Percentiles rank a stretch among this genome's conserved stretches.
Conservation (phyloP, 139 green algal genomes). For the Micractinium conductrix region DNA sequence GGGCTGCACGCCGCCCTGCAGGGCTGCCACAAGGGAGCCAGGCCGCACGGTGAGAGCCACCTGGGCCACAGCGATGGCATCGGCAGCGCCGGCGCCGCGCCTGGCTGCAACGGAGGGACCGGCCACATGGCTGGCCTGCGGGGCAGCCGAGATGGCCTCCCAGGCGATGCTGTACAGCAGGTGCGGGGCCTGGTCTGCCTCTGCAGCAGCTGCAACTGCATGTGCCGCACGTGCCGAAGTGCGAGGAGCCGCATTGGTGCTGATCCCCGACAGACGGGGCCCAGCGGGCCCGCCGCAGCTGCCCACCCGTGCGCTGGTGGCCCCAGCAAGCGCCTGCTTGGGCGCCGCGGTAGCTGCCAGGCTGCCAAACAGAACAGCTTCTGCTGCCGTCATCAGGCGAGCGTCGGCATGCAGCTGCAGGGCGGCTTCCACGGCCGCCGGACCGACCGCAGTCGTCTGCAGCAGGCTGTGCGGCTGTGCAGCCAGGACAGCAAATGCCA, state of each 20-base stretch:
- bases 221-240: not conserved
- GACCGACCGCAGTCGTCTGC: conserved; percentile 4
- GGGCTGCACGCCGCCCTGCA: not conserved
- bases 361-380: not conserved
- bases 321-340: not conserved
- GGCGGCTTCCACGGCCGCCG: not conserved
- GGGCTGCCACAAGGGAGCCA: not conserved
- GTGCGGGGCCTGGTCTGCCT: not conserved
- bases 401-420: not conserved
- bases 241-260: too few relatives aligned
- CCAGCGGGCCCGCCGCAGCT: not conserved
- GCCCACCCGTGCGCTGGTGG: too few relatives aligned
- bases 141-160: too few relatives aligned
- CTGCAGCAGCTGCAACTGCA: not conserved
- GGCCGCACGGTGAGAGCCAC: not conserved
- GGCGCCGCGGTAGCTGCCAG: not conserved
- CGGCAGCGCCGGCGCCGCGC: not conserved
- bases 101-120: not conserved
- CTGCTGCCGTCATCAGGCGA: not conserved
- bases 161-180: conserved; percentile 28
- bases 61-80: conserved; percentile 3
- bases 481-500: not conserved
- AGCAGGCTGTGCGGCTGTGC: not conserved
- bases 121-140: not conserved
- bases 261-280: not conserved